Evolutionary conservation across 768 basidiomycete species (phyloP), one percentile per base, ranked within the genome.

Genomic region (Artomyces pyxidatus): DNA sequence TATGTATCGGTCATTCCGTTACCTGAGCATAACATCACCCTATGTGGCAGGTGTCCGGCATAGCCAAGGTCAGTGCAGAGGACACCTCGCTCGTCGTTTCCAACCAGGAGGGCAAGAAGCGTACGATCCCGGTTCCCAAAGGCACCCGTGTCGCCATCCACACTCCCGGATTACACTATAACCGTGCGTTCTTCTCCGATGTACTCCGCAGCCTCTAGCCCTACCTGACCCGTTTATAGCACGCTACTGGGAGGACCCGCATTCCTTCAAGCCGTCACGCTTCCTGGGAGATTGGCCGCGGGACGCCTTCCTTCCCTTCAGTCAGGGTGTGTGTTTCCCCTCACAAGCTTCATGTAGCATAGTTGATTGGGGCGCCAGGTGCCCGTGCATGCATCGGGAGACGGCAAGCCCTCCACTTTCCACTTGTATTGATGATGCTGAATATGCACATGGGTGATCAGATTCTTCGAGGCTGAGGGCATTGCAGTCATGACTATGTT

Each of bases 201-300:
- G 10, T n/a, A 9, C 32, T 35, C 32, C n/a, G 10, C 32, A 6
- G 26, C 38, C 17, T 23, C 14, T 16, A 27, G 38, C 26, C 38
- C 23, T 45, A 37, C 42, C n/a, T 16, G 6, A 26, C 43, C 25
- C 2, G 19, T 37, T 12, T 25, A n/a, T 49, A 79, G 78, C 78
- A 23, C 69, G 70, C 29, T 78, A 78, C 57, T 81, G 79, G 78
- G 61, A 73, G 43, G 69, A 79, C 38, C 78, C 79, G 3, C 52
- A 73, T 26, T 55, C 55, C 7, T 81, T 78, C 61, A 68, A 66
- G 16, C 69, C 69, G 5, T 59, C 61, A 29, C 56, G 69, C 25
- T 69, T 69, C 53, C 46, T 67, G 2, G 57, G 57, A 21, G 61
- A 62, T 42, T 69, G 61, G 58, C 52, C 61, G 14, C 55, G 52